phyloP scores from a whole-genome alignment of 106 monocot species.

The Cymbidium sinense region DNA sequence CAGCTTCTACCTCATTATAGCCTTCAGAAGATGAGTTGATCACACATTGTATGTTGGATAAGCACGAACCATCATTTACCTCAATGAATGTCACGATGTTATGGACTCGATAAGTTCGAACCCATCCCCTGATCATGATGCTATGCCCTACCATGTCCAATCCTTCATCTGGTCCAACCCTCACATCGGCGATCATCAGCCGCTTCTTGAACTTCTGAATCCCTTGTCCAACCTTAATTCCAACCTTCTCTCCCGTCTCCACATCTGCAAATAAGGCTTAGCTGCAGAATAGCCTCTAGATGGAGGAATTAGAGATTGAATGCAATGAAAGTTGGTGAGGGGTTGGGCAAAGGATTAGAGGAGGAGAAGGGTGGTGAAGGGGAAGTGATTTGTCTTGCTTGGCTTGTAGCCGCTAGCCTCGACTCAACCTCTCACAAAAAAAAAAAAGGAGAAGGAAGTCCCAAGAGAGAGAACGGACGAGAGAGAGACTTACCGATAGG shows the following conservation, averaged over 20 bases:
- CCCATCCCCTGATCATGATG: too few species aligned
- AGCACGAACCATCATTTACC: too few species aligned
- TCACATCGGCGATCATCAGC: conserved; percentile 58
- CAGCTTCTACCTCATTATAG: conserved; percentile 93
- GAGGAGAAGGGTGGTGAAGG: neutral
- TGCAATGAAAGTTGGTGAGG: neutral
- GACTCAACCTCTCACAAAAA: too few species aligned
- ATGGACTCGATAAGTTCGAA: conserved; percentile 81
- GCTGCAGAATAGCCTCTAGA: conserved; percentile 34
- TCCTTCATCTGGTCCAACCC: conserved; percentile 65
- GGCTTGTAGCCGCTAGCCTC: too few species aligned
- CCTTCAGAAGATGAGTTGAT: too few species aligned
- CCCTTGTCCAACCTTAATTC: too few species aligned
- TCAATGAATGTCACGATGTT: conserved; percentile 91
- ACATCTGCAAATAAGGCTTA: conserved; percentile 25
- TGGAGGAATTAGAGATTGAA: neutral
- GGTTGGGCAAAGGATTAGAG: conserved; percentile 1
- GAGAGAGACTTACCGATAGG: too few species aligned
- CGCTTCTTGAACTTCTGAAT: conserved; percentile 76
- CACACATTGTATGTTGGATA: too few species aligned
- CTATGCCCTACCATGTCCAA: conserved; percentile 45
- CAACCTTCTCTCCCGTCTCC: too few species aligned
- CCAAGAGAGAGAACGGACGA: too few species aligned
- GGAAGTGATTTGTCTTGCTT: too few species aligned
- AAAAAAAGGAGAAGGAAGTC: too few species aligned